phyloP scores from a whole-genome alignment of 805 yeast genomes.

The Cyberlindnera bimundalis region DNA sequence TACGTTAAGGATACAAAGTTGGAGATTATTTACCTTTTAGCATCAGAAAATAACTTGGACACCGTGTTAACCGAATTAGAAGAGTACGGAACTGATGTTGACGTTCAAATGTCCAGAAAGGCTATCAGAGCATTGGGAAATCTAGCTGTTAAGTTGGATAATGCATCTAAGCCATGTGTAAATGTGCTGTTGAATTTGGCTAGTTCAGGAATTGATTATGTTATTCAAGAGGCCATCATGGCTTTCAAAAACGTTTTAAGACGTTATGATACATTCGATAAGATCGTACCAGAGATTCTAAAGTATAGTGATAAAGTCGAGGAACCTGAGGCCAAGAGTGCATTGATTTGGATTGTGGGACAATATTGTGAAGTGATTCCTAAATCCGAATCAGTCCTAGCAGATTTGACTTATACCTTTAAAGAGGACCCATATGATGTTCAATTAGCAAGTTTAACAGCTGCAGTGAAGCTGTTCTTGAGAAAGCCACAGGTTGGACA shows the following conservation, averaged over 20 bases:
- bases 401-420: constrained; percentile 43
- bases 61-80: constrained; percentile 70
- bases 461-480: constrained; percentile 67
- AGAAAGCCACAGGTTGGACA: constrained; percentile 53
- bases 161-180: constrained; percentile 62
- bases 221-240: constrained; percentile 76
- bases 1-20: constrained; percentile 87
- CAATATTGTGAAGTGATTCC: constrained; percentile 53
- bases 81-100: constrained; percentile 86
- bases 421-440: constrained; percentile 68
- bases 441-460: constrained; percentile 69
- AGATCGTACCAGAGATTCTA: constrained; percentile 40
- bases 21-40: constrained; percentile 79
- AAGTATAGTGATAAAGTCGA: constrained; percentile 48
- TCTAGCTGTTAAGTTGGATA: constrained; percentile 70
- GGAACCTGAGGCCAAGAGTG: constrained; percentile 75
- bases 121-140: constrained; percentile 90
- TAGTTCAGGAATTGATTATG: constrained; percentile 62
- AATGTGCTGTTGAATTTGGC: constrained; percentile 56
- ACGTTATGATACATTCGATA: constrained; percentile 61
- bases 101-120: constrained; percentile 79
- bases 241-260: constrained; percentile 76
- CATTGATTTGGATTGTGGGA: constrained; percentile 84
- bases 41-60: constrained; percentile 57
- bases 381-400: constrained; percentile 39